Evolutionary conservation across 306 rosid genomes (phyloP), one percentile per base, ranked within the genome.

Genomic region (Sphenostylis stenocarpa): DNA sequence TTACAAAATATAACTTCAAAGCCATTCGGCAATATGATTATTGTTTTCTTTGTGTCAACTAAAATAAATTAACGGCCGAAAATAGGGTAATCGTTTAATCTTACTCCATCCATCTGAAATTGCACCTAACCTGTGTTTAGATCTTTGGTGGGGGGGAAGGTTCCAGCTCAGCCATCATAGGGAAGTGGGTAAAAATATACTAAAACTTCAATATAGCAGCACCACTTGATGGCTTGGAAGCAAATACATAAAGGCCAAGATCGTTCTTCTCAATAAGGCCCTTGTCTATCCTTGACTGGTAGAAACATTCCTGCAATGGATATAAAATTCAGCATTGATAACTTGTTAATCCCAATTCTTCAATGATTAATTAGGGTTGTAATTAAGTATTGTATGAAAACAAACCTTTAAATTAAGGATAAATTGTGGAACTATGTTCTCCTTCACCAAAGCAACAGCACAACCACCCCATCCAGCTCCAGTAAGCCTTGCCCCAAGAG

Each of bases 401-500:
- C 75, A 75, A n/a, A 90, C 99, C 99, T 95, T 95, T 74, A 95
- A 82, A 75, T 87, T 89, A 45, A 90, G 96, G 78, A 95, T 91
- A 75, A 88, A 95, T 69, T 91, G 91, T 56, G 99, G 98, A 63
- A 95, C 97, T 31, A 79, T 86, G 86, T 70, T 90, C 81, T 95
- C 99, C 80, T 88, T 95, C 53, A 95, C 99, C 92, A 95, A 82
- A 63, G 96, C 91, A 38, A 95, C 99, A 11, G 97, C 92, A 67
- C 99, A 95, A 51, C 99, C 99, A 71, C 99, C 99, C 99, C 99
- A 95, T 77, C 99, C 99, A 13, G 99, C 99, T 80, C 99, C 99
- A 0, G 99, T 95, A 44, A 95, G 96, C 88, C 99, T 86, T 58
- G 98, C 97, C 80, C 99, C 99, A 10, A 90, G 88, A 64, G 99